phyloP scores from a whole-genome alignment of 345 rosid species.

The Brassica nigra region DNA sequence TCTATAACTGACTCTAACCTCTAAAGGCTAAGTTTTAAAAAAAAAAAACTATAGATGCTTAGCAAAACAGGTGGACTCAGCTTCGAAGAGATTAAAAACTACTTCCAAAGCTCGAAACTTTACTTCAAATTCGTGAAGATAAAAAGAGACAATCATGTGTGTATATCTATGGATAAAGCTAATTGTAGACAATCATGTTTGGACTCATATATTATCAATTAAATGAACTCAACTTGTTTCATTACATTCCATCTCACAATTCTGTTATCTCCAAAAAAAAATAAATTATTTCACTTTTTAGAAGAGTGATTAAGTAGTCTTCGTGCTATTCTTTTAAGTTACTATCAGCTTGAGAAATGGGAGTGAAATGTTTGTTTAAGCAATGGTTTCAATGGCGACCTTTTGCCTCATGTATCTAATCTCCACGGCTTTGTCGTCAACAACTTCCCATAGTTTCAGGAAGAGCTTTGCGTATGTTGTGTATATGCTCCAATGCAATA shows the following conservation, averaged over 20 bases:
- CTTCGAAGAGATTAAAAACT: not conserved
- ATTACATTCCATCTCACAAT: not conserved
- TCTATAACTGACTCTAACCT: not conserved
- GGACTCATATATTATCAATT: not conserved
- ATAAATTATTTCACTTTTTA: too few species aligned
- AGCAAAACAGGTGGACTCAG: not conserved
- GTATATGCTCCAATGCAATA: conserved; percentile 81
- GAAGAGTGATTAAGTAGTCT: not conserved
- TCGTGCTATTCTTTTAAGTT: not conserved
- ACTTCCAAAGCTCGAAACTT: not conserved
- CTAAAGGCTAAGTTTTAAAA: not conserved
- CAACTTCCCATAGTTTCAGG: conserved; percentile 78
- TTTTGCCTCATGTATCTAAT: conserved; percentile 39
- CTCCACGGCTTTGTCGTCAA: conserved; percentile 50
- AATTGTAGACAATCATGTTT: not conserved
- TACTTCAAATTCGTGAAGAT: not conserved
- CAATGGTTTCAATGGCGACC: conserved; percentile 54
- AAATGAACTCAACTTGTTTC: not conserved
- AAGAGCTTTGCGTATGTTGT: conserved; percentile 80
- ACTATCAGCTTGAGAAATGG: not conserved
- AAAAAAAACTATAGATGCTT: not conserved
- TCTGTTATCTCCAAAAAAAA: not conserved
- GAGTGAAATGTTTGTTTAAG: conserved; percentile 18
- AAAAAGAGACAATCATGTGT: conserved; percentile 1
- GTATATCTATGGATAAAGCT: not conserved